Evolutionary conservation across 257 asterid genomes (phyloP), one percentile per base, ranked within the genome.

Genomic region (Haberlea rhodopensis): DNA sequence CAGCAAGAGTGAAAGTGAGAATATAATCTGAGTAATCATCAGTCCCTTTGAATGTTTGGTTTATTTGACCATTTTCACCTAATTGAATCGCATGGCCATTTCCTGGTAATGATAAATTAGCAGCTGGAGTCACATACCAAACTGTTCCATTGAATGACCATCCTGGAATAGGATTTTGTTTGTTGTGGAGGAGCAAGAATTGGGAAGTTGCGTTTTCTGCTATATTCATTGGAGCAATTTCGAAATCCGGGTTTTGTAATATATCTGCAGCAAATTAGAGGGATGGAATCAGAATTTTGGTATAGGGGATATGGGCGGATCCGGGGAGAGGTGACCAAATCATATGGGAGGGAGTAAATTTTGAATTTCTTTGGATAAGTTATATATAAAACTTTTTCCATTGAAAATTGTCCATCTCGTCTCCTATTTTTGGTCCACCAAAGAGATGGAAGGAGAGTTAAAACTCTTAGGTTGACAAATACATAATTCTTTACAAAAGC

Each of bases 91-190:
- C 71, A 6, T 66, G 80, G 34, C 63, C 62, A 4, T 57, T 68
- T 8, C 62, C 57, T 3, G 71, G 75, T 3, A 71, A 63, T 11
- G 71, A 63, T 26, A 56, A 53, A 25, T 70, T 70, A n/a, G 7
- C 32, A 23, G 60, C 55, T 2, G 66, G 11, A 10, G 54, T 59
- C 16, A 46, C 63, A 21, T 66, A 71, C 67, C 65, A 71, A 9
- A 61, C 70, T 0, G 80, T 61, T 51, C 73, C 80, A 16, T 62
- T 56, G 57, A 66, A 28, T 8, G 73, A 70, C 80, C 80, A 75
- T 21, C 80, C 80, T 1, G 67, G 76, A 7, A 75, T 58, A 32
- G 69, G 1, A 52, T 65, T 63, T 53, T 62, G 19, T 31, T 24
- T n/a, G 29, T 20, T 40, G 63, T 37, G n/a, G 1, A 66, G 71